phyloP scores from a whole-genome alignment of 1,139 yeast genomes.

The Yamadazyma pseudoaaseri region DNA sequence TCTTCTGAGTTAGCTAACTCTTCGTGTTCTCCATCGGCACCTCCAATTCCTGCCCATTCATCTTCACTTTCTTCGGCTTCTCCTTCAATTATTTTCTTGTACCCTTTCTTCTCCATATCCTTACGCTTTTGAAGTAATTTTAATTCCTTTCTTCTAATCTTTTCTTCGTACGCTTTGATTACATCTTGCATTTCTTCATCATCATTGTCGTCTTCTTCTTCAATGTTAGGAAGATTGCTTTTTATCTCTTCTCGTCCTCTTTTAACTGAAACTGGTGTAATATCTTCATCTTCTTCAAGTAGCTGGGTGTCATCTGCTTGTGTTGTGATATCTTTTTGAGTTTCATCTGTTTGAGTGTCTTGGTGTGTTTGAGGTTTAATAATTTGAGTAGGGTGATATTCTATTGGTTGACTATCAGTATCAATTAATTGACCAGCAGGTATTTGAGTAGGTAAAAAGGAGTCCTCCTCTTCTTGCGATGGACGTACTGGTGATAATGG shows the following conservation, averaged over 20 bases:
- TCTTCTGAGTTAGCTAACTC: slow-evolving; percentile 66
- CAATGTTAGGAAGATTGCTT: slow-evolving; percentile 15
- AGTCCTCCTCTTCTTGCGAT: not conserved
- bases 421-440: not conserved
- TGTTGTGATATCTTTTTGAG: slow-evolving; percentile 4
- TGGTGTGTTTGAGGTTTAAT: not conserved
- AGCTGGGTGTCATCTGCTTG: slow-evolving; percentile 4
- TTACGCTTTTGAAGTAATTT: slow-evolving; percentile 38
- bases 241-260: slow-evolving; percentile 23
- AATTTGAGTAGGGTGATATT: not conserved
- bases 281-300: slow-evolving; percentile 16
- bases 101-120: slow-evolving; percentile 52
- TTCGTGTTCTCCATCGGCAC: slow-evolving; percentile 74
- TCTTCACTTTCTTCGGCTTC: slow-evolving; percentile 98
- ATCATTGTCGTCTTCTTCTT: slow-evolving; percentile 22
- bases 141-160: slow-evolving; percentile 39
- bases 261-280: slow-evolving; percentile 26
- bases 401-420: not conserved
- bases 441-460: slow-evolving; percentile 3
- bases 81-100: slow-evolving; percentile 61
- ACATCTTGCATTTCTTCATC: slow-evolving; percentile 28
- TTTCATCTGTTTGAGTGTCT: not conserved
- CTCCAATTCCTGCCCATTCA: slow-evolving; percentile 92
- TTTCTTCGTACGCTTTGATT: slow-evolving; percentile 37
- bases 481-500: not conserved